Base-by-base conservation (phyloP, 164 flowering plant species). In the Chimonanthus praecox region DNA sequence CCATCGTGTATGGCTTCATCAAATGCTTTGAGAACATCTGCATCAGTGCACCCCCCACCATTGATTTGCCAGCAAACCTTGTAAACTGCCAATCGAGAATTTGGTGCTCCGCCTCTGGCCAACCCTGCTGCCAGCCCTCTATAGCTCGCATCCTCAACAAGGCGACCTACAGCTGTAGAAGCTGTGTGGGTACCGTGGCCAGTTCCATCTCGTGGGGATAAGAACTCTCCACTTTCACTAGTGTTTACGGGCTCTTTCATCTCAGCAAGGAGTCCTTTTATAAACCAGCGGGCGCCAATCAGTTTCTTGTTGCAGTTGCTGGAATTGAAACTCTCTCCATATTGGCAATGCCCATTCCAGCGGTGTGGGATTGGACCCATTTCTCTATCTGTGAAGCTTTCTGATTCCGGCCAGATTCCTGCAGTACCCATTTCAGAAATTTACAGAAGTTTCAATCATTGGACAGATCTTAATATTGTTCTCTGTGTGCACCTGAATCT, bases 101-200 rank as follows among this genome's bases (percentile, higher is more conserved):
- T 75, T 16, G 91, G 91, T 0, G 96, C 92, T 4, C 88, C 70
- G 4, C 97, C 93, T 68, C 82, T 80, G 0, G 92, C 88, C 2
- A 80, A 84, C 0, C 94, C 92, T 7, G 73, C 15, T 1, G 87
- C 92, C 73, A 87, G 89, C 3, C 92, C 92, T 63, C 82, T 82
- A 44, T 21, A 84, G 0, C 87, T 81, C 0, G 68, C 91, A 4
- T 72, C 82, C 0, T 79, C 71, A 0, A 86, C 88, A 69, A 74
- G 84, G 49, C 82, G 83, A 6, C 94, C 92, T 0, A 82, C 90
- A 2, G 81, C 88, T 0, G 89, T 88, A 13, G 90, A 84, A 1
- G 94, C 78, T 2, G 88, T 86, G 79, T 88, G 90, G 0, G 87
- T 87, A 4, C 94, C 91, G 63, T 91, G 97, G 0, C 97, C 91